Base-by-base conservation (phyloP, 257 asterid species). In the Salvia splendens region DNA sequence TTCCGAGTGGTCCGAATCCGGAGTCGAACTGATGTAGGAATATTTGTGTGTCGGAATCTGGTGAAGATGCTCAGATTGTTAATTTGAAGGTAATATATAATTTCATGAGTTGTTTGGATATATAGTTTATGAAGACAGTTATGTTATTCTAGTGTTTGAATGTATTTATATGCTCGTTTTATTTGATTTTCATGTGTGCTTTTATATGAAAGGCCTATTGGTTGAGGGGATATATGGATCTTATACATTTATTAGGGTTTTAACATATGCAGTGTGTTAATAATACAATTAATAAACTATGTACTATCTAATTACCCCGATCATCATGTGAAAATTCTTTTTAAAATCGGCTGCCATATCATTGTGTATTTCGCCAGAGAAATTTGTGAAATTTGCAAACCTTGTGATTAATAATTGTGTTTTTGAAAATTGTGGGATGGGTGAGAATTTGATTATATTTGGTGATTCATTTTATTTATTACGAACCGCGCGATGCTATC, bases 1-100 rank as follows among this genome's bases (percentile, higher is more conserved):
- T 91, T 48, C 97, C 96, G 0, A 91, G 97, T 52, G 97, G 97
- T 62, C 85, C 97, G 33, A 91, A 91, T 78, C 96, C 97, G 0
- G 91, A 86, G 81, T 86, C 95, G 24, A 91, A 91, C 63, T 64
- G 83, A 79, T 24, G 30, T 24, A 20, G n/a, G n/a, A n/a, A n/a
- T n/a, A n/a, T n/a, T n/a, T n/a, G n/a, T 24, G 30, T 24, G 30
- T 24, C 30, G 30, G 30, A 24, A 24, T 24, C n/a, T 63, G 70
- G 5, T 50, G 9, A 67, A n/a, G 42, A 28, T 45, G 30, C 30
- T 48, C 56, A 28, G 36, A 61, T 40, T 35, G 16, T 64, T 33
- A 33, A 33, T 33, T 54, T 64, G 61, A 56, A 72, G 77, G 77
- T 65, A 71, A 40, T 12, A n/a, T 2, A 45, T 30, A 14, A 24